Percentiles rank a stretch among this genome's conserved stretches.
Evolutionary conservation across 2,329 filamentous ascomycete genomes (phyloP).

Genomic region (Aureobasidium mangrovei): DNA sequence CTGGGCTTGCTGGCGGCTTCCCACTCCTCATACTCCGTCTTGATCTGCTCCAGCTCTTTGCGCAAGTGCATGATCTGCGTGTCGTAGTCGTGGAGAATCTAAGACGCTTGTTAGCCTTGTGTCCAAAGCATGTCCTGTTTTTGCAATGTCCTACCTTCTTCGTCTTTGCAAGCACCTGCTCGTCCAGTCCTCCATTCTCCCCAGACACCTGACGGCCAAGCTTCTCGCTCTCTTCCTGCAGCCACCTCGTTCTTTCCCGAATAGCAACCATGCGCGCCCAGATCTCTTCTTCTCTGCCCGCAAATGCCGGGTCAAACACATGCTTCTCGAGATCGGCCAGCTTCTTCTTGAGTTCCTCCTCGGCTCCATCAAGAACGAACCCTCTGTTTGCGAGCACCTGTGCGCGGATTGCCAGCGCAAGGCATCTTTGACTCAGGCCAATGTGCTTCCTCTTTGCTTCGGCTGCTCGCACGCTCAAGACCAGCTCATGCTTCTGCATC

Average conservation of each 20-base stretch:
- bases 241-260: constrained; percentile 60
- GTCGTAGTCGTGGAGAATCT: constrained; percentile 76
- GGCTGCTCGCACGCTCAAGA: constrained; percentile 63
- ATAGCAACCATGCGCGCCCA: constrained; percentile 74
- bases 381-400: constrained; percentile 74
- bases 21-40: constrained; percentile 51
- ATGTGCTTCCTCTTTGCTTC: constrained; percentile 66
- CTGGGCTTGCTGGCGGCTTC: constrained; percentile 27
- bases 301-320: constrained; percentile 65
- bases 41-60: constrained; percentile 52
- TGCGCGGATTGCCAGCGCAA: constrained; percentile 68
- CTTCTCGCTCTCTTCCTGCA: constrained; percentile 67
- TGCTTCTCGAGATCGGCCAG: constrained; percentile 59
- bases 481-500: constrained; percentile 66
- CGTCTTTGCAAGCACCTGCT: constrained; percentile 61
- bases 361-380: constrained; percentile 68
- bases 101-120: constrained; percentile 17
- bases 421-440: constrained; percentile 61
- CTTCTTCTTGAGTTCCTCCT: constrained; percentile 69
- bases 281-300: constrained; percentile 71
- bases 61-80: constrained; percentile 68
- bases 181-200: constrained; percentile 49
- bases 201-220: constrained; percentile 42
- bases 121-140: not conserved
- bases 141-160: constrained; percentile 54